Evolutionary conservation across 2,329 filamentous ascomycete genomes (phyloP).

Genomic region (Botrytis hyacinthi): DNA sequence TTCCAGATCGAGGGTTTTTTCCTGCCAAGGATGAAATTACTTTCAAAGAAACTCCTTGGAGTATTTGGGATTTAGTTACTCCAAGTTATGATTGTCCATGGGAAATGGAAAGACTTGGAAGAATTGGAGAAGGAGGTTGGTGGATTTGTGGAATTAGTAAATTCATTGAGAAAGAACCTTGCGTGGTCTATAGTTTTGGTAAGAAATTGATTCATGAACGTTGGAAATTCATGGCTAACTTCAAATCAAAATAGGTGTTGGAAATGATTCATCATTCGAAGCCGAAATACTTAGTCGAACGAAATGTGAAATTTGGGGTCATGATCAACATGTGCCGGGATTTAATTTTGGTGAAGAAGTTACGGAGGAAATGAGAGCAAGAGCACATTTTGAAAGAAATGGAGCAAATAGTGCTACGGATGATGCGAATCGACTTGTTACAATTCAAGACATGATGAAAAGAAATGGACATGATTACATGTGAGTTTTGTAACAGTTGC

Average conservation of each 20-base stretch:
- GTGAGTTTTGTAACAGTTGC: constrained; percentile 15
- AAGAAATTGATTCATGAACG: neutral
- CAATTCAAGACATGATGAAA: constrained; percentile 42
- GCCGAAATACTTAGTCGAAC: constrained; percentile 42
- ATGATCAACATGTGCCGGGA: constrained; percentile 39
- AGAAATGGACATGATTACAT: constrained; percentile 42
- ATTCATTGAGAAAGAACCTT: constrained; percentile 33
- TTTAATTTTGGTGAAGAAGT: constrained; percentile 38
- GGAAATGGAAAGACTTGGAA: constrained; percentile 43
- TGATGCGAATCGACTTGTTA: constrained; percentile 32
- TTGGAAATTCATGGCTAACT: neutral
- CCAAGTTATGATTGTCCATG: constrained; percentile 44
- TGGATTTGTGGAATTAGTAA: constrained; percentile 45
- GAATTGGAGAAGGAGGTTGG: constrained; percentile 44
- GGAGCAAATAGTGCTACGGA: constrained; percentile 39
- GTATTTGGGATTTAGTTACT: constrained; percentile 44
- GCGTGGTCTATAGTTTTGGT: constrained; percentile 20
- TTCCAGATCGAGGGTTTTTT: constrained; percentile 24
- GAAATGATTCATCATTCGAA: constrained; percentile 32
- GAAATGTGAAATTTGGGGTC: constrained; percentile 42
- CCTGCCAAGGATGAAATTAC: constrained; percentile 28
- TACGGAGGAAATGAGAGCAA: constrained; percentile 21
- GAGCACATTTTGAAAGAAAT: constrained; percentile 40
- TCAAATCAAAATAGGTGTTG: neutral
- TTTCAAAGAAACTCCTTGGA: constrained; percentile 37